phyloP scores from a whole-genome alignment of 768 basidiomycete species.

The Mycena epipterygia region DNA sequence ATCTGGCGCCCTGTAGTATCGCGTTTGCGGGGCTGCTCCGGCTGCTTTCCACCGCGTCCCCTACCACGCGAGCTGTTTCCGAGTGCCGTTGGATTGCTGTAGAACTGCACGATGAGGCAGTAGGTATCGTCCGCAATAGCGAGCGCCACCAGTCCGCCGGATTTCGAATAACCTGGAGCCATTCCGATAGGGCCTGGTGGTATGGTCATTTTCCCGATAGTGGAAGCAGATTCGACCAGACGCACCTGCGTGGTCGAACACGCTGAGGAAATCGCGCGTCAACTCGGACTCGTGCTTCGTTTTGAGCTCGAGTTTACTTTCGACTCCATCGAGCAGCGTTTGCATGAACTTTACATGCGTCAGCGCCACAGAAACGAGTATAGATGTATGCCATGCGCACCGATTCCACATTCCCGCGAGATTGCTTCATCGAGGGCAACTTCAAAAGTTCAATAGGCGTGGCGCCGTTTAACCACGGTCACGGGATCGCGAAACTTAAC shows the following conservation, averaged over 20 bases:
- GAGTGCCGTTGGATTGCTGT: constrained; percentile 35
- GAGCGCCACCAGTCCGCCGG: constrained; percentile 59
- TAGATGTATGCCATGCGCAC: neutral
- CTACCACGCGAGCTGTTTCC: constrained; percentile 27
- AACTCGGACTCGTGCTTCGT: constrained; percentile 46
- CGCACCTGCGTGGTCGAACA: constrained; percentile 49
- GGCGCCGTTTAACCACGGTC: constrained; percentile 14
- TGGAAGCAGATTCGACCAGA: neutral
- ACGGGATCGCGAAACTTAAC: constrained; percentile 19
- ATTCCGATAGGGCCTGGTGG: constrained; percentile 57
- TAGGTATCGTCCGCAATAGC: constrained; percentile 57
- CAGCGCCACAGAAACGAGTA: neutral
- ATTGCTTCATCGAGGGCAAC: constrained; percentile 10
- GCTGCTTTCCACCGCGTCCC: constrained; percentile 15
- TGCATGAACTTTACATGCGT: constrained; percentile 36
- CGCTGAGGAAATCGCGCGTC: constrained; percentile 38
- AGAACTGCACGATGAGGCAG: constrained; percentile 42
- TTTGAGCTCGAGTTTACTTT: constrained; percentile 40
- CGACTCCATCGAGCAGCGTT: constrained; percentile 49
- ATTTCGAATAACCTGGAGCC: constrained; percentile 61
- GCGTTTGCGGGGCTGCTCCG: constrained; percentile 7
- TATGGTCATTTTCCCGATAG: neutral
- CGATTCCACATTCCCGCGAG: constrained; percentile 18
- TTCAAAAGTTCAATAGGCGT: too few relatives aligned
- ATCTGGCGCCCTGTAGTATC: constrained; percentile 42